Conservation (phyloP, 1,284 basidiomycete species). For the Apiotrichum montevideense region DNA sequence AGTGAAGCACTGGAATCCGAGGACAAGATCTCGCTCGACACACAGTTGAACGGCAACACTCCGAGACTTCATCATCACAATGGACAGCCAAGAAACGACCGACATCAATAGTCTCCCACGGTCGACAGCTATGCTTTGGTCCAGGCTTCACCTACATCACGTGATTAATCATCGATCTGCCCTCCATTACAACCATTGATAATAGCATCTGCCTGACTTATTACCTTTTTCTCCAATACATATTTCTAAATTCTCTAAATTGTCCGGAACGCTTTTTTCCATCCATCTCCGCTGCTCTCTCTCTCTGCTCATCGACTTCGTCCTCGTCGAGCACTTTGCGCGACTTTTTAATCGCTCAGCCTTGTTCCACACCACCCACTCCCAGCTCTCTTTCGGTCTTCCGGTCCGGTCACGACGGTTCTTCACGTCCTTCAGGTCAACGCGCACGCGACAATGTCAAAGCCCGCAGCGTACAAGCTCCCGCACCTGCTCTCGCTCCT, state of each 20-base stretch:
- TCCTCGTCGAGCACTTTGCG: not conserved
- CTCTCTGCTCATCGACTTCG: too few species aligned
- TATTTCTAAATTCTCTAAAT: too few species aligned
- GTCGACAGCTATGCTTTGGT: not conserved
- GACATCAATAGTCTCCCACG: not conserved
- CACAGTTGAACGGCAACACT: too few species aligned
- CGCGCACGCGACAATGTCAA: not conserved
- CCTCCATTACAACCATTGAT: too few species aligned
- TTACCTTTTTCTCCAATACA: too few species aligned
- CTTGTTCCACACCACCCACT: not conserved
- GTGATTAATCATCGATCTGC: not conserved
- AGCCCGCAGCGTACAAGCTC: conserved; percentile 18
- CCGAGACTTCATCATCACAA: not conserved
- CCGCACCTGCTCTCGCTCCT: conserved; percentile 30
- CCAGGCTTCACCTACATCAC: not conserved
- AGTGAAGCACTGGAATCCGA: too few species aligned
- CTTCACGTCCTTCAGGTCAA: too few species aligned
- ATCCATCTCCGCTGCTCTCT: too few species aligned
- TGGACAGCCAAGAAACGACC: not conserved
- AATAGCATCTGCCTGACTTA: too few species aligned
- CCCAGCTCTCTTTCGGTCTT: not conserved
- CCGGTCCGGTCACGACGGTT: not conserved
- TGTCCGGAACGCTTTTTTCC: too few species aligned
- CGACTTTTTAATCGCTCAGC: not conserved
- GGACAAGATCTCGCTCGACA: too few species aligned